Conservation (phyloP, 2,329 filamentous ascomycete genomes). For the Beauveria sp. region DNA sequence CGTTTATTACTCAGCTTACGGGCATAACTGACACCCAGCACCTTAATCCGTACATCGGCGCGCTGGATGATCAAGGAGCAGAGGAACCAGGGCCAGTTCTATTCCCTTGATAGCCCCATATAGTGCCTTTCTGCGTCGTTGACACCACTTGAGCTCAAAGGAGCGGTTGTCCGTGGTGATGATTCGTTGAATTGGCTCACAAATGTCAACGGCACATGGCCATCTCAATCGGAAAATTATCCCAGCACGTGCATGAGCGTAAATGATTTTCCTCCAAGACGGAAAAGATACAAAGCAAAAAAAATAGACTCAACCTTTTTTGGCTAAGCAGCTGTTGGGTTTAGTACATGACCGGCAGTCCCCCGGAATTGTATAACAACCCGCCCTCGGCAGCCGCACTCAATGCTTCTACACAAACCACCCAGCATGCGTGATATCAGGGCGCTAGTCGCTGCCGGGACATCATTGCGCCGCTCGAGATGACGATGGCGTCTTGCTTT, state of each 20-base stretch:
- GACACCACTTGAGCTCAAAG: background rate
- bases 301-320: no score
- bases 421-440: background rate
- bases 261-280: no score
- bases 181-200: background rate
- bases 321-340: background rate
- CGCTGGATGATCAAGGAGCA: background rate
- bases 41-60: background rate
- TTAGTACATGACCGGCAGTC: background rate
- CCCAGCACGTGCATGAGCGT: no score
- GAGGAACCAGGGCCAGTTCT: background rate
- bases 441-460: background rate
- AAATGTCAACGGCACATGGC: no score
- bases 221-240: no score
- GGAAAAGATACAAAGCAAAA: no score
- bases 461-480: background rate
- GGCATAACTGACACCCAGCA: background rate
- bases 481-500: background rate
- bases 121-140: background rate
- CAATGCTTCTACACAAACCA: no score
- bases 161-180: background rate
- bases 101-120: background rate
- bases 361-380: background rate
- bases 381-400: background rate
- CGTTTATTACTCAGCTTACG: constrained; percentile 6